Evolutionary conservation across 2,329 filamentous ascomycete genomes (phyloP), one percentile per base, ranked within the genome.

Genomic region (Calycina herbarum): DNA sequence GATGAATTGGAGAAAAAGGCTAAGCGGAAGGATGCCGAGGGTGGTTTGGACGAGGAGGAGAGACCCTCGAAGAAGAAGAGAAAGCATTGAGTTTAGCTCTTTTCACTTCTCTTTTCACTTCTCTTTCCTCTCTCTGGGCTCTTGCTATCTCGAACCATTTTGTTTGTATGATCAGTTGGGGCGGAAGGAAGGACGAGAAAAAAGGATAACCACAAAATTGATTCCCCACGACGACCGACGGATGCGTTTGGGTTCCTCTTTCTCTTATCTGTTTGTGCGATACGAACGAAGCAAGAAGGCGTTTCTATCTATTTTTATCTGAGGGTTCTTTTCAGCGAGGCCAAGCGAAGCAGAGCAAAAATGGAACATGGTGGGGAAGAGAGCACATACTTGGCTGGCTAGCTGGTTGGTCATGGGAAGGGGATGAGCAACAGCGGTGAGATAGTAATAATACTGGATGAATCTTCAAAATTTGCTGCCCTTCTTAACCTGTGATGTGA

Each of bases 1-100:
- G 94, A 98, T 76, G 93, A 96, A 78, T 77, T 97, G 66, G 94
- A 97, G 81, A 89, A 89, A 78, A 97, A 97, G 82, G 94, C 90
- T 2, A 92, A 89, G 81, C 93, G 94, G 79, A 88, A 91, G 74
- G 94, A 94, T 78, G 85, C 89, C 59, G 89, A 87, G 76, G 78
- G 77, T 63, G 81, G 78, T 0, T 65, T 73, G 61, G 92, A 94
- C 67, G 93, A 92, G 80, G 93, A 96, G 61, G 86, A 90, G 74
- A 83, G 84, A 76, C 87, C 88, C 81, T 82, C 82, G 72, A 89
- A 85, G 88, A 93, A 87, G 86, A 88, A 82, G 88, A 87, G 82
- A 78, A 86, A 78, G 83, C 79, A 80, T 54, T 63, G 56, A 59
- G 13, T 20, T 27, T 54, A 40, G 20, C 20, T 13, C 20, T 54